These are phyloP conservation scores for Gliomastix tumulicola DNA, from an alignment of 2,329 filamentous ascomycete genomes.

Conservation along the genomic window DNA sequence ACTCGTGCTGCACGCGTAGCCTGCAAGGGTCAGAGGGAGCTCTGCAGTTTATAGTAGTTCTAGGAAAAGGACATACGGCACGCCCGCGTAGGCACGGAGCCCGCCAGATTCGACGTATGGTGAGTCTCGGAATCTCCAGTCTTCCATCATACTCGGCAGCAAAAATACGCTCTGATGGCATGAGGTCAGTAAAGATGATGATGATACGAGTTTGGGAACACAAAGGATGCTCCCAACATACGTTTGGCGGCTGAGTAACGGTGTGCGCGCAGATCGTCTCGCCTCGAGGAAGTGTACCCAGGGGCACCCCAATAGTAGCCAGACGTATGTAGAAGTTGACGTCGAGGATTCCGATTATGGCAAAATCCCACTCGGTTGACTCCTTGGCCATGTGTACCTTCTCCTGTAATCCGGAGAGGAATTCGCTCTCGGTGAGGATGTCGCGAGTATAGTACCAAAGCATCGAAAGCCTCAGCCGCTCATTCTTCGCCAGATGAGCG, in stretches of 20 bases:
- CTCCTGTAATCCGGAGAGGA: slow-evolving; percentile 31
- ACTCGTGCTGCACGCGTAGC: neutral
- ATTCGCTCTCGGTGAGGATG: slow-evolving; percentile 27
- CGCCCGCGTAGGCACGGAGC: neutral
- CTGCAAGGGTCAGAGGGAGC: too few relatives aligned
- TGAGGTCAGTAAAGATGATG: too few relatives aligned
- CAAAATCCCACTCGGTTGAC: slow-evolving; percentile 35
- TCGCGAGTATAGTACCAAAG: slow-evolving; percentile 36
- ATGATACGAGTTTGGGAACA: neutral
- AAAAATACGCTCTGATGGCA: neutral
- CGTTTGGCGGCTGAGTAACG: neutral
- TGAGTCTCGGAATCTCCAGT: neutral
- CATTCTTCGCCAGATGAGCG: slow-evolving; percentile 14
- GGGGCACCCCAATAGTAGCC: slow-evolving; percentile 29
- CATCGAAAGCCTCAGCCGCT: slow-evolving; percentile 21
- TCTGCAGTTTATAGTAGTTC: too few relatives aligned
- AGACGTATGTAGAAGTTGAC: slow-evolving; percentile 33
- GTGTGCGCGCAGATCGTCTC: neutral
- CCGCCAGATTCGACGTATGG: neutral
- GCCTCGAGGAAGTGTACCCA: neutral
- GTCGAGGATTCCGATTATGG: slow-evolving; percentile 34
- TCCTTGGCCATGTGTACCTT: slow-evolving; percentile 31
- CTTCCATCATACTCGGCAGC: neutral
- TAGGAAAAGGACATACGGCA: too few relatives aligned
- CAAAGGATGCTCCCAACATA: neutral